A percentile compares a stretch with the other conserved stretches of the same genome.
Conservation (phyloP, 345 rosid species). For the Eucalyptus albens region DNA sequence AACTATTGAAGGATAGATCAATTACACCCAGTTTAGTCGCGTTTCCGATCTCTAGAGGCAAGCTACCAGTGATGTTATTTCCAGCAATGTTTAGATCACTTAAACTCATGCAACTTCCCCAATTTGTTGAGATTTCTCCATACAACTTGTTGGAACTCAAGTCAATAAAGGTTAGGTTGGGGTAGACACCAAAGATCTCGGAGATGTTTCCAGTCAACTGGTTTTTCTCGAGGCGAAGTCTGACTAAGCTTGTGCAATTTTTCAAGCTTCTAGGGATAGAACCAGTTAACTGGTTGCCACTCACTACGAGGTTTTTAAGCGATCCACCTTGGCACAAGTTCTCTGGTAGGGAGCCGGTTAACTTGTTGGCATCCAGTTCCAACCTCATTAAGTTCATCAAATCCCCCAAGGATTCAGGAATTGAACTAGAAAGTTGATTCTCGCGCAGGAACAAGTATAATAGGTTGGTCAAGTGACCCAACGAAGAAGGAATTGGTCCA, state of each 20-base stretch:
- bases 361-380: background rate
- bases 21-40: background rate
- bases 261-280: background rate
- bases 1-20: background rate
- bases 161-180: background rate
- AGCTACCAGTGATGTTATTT: background rate
- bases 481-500: background rate
- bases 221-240: background rate
- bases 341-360: background rate
- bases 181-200: conserved; percentile 4
- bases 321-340: background rate
- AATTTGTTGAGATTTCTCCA: conserved; percentile 14
- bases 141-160: conserved; percentile 9
- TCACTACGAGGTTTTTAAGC: accelerated
- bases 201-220: background rate
- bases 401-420: background rate
- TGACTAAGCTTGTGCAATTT: background rate
- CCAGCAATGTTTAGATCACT: background rate
- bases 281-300: background rate
- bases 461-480: conserved; percentile 11
- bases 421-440: conserved; percentile 1
- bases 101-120: conserved; percentile 4
- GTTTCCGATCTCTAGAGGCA: background rate
- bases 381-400: accelerated
- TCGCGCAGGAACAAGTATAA: conserved; percentile 6